Base-by-base conservation (phyloP, 2,329 filamentous ascomycete species). In the Thermothelomyces thermophilus region DNA sequence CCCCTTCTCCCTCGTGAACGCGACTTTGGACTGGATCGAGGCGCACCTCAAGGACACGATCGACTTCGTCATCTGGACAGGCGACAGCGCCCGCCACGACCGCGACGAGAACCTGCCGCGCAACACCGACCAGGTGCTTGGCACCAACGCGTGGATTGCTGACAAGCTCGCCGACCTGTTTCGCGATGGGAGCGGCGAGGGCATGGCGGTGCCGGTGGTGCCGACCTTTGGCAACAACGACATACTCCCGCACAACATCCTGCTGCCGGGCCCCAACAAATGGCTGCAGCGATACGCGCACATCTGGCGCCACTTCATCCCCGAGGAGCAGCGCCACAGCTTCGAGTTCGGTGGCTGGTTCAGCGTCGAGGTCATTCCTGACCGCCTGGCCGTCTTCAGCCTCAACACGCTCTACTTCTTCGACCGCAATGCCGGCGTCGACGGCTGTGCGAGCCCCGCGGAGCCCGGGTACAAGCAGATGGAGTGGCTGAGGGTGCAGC, bases 321-420 rank as follows among this genome's bases (percentile, higher is more conserved):
- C 93, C 1, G 89, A 96, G 70, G 86, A 83, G 58, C 90, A 98
- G 70, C 82, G 85, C 34, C 91, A 97, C 70, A 84, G 86, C 5
- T 98, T 98, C 65, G 81, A 87, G 59, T 85, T 87, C 65, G 93
- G 93, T 49, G 93, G 93, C 31, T 98, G 91, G 89, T 98, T 93
- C 69, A 88, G 84, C 57, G 84, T 88, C 46, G 93, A 98, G 67
- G 91, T 95, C 34, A 86, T 98, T 44, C 91, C 91, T 0, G 76
- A 84, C 56, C 82, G 83, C 61, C 76, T 98, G 46, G 87, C 90
- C 17, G 88, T 96, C 48, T 86, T 98, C 71, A 96, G 90, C 67
- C 71, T 98, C 58, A 98, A 98, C 68, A 96, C 91, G 0, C 79
- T 98, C 70, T 96, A 94, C 70, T 96, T 97, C 65, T 98, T 93